Evolutionary conservation across 2,329 filamentous ascomycete species (phyloP).

Genomic region (Ophiocordyceps camponoti-rufipedis): DNA sequence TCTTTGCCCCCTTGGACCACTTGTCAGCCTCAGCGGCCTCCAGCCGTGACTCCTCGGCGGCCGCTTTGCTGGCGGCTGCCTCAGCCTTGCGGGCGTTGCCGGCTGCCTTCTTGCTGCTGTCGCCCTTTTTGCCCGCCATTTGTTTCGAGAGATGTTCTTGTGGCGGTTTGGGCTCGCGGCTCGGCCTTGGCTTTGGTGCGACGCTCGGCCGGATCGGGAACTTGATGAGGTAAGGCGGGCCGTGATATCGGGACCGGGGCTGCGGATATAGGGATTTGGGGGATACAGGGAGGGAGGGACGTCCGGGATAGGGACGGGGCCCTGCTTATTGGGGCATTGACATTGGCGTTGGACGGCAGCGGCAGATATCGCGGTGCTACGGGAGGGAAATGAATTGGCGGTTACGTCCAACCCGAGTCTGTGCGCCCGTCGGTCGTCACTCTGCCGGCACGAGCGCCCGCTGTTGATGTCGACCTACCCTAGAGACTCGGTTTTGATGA

Average conservation of each 20-base stretch:
- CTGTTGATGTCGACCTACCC: no score
- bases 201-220: background rate
- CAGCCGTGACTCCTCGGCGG: constrained; percentile 46
- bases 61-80: constrained; percentile 62
- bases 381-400: no score
- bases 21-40: constrained; percentile 52
- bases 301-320: background rate
- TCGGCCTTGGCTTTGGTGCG: background rate
- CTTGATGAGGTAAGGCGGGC: background rate
- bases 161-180: background rate
- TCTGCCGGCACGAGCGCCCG: no score
- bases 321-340: no score
- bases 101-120: constrained; percentile 74
- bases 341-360: no score
- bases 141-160: no score
- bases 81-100: constrained; percentile 91
- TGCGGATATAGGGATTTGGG: background rate
- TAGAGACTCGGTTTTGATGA: no score
- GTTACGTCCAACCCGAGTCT: no score
- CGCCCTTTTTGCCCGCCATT: constrained; percentile 61
- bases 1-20: constrained; percentile 79
- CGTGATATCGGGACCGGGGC: background rate
- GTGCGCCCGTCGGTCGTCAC: no score
- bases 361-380: no score
- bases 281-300: no score